phyloP scores from a whole-genome alignment of 2,329 filamentous ascomycete genomes.

The Colletotrichum sp. region DNA sequence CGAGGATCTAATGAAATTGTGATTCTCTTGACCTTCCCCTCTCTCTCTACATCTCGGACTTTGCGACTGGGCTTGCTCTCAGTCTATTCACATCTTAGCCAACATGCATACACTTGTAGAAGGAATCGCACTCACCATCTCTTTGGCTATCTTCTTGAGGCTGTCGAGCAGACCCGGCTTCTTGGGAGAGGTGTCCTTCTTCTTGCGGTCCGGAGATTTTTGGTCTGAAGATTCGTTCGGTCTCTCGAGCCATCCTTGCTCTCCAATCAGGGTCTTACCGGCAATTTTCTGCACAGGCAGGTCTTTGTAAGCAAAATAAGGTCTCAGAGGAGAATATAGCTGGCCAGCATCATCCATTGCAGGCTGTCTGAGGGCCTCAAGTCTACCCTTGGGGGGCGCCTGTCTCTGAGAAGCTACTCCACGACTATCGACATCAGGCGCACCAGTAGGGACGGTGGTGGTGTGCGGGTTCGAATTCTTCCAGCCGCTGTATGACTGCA shows the following conservation, averaged over 20 bases:
- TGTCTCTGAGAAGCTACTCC: not conserved
- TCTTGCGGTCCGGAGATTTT: slow-evolving; percentile 16
- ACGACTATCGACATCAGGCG: not conserved
- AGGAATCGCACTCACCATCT: slow-evolving; percentile 46
- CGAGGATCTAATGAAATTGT: slow-evolving; percentile 58
- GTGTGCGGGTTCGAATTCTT: not conserved
- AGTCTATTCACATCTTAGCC: slow-evolving; percentile 28
- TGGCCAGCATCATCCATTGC: slow-evolving; percentile 23
- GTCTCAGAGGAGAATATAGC: slow-evolving; percentile 46
- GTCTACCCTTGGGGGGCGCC: not conserved
- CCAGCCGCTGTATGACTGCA: slow-evolving; percentile 21
- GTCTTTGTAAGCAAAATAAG: slow-evolving; percentile 45
- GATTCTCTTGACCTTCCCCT: slow-evolving; percentile 34
- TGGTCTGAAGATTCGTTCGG: slow-evolving; percentile 32
- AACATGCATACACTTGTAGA: not conserved
- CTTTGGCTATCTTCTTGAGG: slow-evolving; percentile 59
- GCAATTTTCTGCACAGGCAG: slow-evolving; percentile 43
- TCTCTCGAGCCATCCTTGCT: slow-evolving; percentile 62
- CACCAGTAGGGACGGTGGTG: not conserved
- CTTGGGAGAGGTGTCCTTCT: slow-evolving; percentile 30
- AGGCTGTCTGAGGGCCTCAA: slow-evolving; percentile 18
- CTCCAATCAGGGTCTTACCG: slow-evolving; percentile 58
- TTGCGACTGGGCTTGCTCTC: slow-evolving; percentile 41
- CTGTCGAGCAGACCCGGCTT: slow-evolving; percentile 48
- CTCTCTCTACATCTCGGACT: slow-evolving; percentile 30